Evolutionary conservation across 2,329 filamentous ascomycete genomes (phyloP).

Genomic region (Aphanoascus verrucosus): DNA sequence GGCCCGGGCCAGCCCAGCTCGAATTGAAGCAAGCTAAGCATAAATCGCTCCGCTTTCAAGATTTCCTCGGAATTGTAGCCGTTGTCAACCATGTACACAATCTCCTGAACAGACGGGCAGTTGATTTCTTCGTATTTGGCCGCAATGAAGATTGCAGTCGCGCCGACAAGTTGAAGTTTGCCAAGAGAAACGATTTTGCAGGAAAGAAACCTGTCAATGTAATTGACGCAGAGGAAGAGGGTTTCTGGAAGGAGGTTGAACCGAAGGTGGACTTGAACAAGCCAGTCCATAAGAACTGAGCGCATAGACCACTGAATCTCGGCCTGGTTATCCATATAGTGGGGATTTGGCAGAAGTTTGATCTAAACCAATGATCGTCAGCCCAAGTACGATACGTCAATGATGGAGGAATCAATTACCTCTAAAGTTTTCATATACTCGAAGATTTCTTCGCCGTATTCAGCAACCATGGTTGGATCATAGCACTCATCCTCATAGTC

Average conservation of each 20-base stretch:
- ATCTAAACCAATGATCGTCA: conserved; percentile 38
- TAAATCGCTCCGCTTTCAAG: conserved; percentile 92
- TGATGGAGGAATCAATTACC: conserved; percentile 43
- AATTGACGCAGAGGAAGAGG: conserved; percentile 88
- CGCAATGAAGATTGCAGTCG: conserved; percentile 88
- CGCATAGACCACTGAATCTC: conserved; percentile 99
- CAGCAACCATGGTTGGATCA: conserved; percentile 95
- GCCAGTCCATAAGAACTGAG: conserved; percentile 92
- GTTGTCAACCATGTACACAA: conserved; percentile 95
- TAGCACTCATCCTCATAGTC: conserved; percentile 74
- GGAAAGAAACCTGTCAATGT: conserved; percentile 91
- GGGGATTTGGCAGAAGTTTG: conserved; percentile 71
- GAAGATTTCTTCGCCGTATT: conserved; percentile 95
- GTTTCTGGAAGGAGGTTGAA: conserved; percentile 90
- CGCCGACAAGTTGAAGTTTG: conserved; percentile 91
- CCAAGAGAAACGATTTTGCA: conserved; percentile 88
- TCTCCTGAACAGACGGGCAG: conserved; percentile 86
- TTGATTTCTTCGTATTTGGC: conserved; percentile 99
- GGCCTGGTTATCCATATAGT: conserved; percentile 96
- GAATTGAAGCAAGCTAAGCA: conserved; percentile 92
- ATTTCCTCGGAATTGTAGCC: conserved; percentile 87
- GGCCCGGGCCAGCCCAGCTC: conserved; percentile 97
- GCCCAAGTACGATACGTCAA: not conserved
- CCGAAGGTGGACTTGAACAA: conserved; percentile 87
- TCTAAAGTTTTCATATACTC: conserved; percentile 82